Percentiles rank a stretch among this genome's conserved stretches.
Evolutionary conservation across 2,329 filamentous ascomycete genomes (phyloP).

Genomic region (Scedosporium dehoogii): DNA sequence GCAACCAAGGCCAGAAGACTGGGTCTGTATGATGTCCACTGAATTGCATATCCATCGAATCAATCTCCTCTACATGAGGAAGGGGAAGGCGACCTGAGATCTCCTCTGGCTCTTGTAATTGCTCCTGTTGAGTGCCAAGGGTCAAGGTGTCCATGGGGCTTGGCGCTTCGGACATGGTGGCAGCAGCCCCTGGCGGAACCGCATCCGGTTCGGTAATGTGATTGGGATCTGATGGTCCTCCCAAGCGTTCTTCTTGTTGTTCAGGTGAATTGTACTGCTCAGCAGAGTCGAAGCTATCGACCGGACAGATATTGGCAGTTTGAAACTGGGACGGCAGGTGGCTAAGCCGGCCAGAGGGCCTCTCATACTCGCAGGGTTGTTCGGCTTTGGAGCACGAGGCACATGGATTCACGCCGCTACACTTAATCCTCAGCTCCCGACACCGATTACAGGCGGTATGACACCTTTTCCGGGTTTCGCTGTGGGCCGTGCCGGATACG

Average conservation of each 20-base stretch:
- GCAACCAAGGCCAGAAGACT: conserved; percentile 2
- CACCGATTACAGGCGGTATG: conserved; percentile 3
- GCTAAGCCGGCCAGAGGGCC: background rate
- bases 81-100: too few relatives aligned
- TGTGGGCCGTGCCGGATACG: background rate
- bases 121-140: too few relatives aligned
- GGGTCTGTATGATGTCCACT: background rate
- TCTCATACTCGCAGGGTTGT: background rate
- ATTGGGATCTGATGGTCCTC: too few relatives aligned
- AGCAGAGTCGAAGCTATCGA: background rate
- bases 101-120: too few relatives aligned
- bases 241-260: too few relatives aligned
- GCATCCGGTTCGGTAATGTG: too few relatives aligned
- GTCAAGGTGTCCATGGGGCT: too few relatives aligned
- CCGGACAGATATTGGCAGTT: background rate
- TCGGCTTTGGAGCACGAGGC: background rate
- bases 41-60: background rate
- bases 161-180: too few relatives aligned
- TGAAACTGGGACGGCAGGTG: background rate
- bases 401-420: background rate
- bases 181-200: too few relatives aligned
- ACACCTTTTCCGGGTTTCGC: background rate
- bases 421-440: background rate
- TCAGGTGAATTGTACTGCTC: too few relatives aligned
- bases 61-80: background rate